Evolutionary conservation across 176 grass and related monocot species (phyloP).

Genomic region (Aegilops umbellulata): DNA sequence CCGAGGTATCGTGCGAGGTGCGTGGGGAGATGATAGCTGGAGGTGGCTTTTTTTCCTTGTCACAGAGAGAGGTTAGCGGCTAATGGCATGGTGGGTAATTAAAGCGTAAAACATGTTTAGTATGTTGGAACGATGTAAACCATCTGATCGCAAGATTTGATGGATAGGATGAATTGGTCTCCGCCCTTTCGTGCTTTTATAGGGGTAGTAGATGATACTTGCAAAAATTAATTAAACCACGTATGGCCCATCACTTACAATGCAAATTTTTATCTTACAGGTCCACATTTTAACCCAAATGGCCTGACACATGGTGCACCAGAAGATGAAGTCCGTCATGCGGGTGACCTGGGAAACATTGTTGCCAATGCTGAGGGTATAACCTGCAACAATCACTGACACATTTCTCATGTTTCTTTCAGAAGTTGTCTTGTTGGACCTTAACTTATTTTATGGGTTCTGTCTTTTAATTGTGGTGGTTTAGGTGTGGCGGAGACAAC

Average conservation of each 20-base stretch:
- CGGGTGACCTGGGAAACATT: constrained; percentile 92
- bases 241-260: constrained; percentile 5
- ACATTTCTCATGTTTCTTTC: constrained; percentile 12
- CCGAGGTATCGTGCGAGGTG: no score
- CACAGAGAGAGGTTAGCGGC: no score
- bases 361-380: constrained; percentile 79
- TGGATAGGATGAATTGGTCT: no score
- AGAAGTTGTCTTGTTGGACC: not conserved
- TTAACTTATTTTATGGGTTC: constrained; percentile 19
- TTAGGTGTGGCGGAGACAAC: constrained; percentile 82
- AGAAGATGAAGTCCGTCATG: constrained; percentile 74
- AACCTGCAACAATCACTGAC: not conserved
- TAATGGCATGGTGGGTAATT: no score
- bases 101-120: no score
- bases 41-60: no score
- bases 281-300: constrained; percentile 91
- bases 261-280: constrained; percentile 32
- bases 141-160: no score
- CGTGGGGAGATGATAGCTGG: no score
- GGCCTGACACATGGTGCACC: constrained; percentile 72
- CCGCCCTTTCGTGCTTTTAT: no score
- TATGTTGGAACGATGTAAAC: no score
- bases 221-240: not conserved
- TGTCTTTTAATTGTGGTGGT: constrained; percentile 38
- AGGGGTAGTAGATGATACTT: not conserved